These are phyloP conservation scores for Kodamaea sp. DNA, from an alignment of 1,139 yeast genomes.

Conservation along the genomic window DNA sequence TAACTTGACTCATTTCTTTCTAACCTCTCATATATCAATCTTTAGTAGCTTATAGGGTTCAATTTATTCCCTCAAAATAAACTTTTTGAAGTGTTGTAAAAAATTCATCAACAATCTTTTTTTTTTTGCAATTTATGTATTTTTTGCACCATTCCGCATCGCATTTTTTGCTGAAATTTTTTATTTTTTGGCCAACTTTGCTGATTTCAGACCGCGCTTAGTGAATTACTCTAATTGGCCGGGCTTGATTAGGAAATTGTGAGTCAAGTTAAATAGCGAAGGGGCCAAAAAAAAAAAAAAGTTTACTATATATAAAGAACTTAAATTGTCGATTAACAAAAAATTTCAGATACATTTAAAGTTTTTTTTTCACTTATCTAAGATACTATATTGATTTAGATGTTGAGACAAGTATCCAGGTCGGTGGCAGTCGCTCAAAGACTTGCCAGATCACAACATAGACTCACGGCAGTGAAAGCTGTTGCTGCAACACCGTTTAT, in stretches of 20 bases:
- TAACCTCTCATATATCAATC: no score
- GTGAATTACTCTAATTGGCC: slow-evolving; percentile 33
- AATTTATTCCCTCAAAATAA: no score
- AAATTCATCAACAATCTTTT: no score
- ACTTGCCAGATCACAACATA: slow-evolving; percentile 2
- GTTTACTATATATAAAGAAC: slow-evolving; percentile 2
- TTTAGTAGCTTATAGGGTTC: no score
- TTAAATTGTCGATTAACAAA: slow-evolving; percentile 1
- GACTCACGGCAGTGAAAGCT: slow-evolving; percentile 3
- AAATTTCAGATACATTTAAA: no score
- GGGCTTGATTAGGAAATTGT: slow-evolving; percentile 14
- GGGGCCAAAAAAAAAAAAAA: neutral
- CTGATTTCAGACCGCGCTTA: slow-evolving; percentile 47
- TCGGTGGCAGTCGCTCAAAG: slow-evolving; percentile 9
- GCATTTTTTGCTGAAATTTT: neutral
- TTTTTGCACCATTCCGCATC: neutral
- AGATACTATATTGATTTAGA: slow-evolving; percentile 2
- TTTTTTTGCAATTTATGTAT: no score
- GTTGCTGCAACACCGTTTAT: neutral
- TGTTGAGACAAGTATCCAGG: slow-evolving; percentile 15
- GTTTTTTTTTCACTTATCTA: neutral
- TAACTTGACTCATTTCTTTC: no score
- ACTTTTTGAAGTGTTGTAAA: no score
- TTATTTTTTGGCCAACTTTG: slow-evolving; percentile 3
- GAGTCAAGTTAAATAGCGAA: slow-evolving; percentile 17